Base-by-base conservation (phyloP, 2,329 filamentous ascomycete genomes). In the Lachnellula hyalina region DNA sequence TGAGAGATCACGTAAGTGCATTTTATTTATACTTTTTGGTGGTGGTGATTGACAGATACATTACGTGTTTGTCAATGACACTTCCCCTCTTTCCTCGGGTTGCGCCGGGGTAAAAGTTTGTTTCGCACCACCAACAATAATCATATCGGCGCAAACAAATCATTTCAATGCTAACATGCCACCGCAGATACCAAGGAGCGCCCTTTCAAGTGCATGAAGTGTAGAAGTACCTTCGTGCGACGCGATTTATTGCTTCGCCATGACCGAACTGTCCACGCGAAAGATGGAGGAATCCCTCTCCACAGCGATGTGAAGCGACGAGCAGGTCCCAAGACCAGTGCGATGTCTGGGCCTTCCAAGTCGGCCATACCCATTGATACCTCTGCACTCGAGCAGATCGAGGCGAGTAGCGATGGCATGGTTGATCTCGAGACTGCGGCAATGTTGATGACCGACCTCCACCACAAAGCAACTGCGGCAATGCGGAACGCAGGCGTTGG, bases 171-270 rank as follows among this genome's bases (percentile, higher is more conserved):
- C 47, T 61, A 58, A 61, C 47, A 47, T 41, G 14, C 59, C 59
- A 55, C 48, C 54, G 58, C 73, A 97, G 93, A 97, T 74, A 99
- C 94, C 62, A 99, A 99, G 76, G 94, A 97, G 75, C 87, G 94
- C 61, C 94, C 94, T 38, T 99, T 99, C 82, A 97, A 97, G 74
- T 99, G 94, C 75, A 82, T 90, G 78, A 99, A 99, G 77, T 99
- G 94, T 75, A 84, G 92, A 70, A 96, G 92, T 79, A 99, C 94
- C 59, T 99, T 99, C 72, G 94, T 99, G 67, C 90, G 94, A 72
- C 90, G 94, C 74, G 94, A 99, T 76, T 82, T 99, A 60, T 85
- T 99, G 51, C 85, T 99, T 64, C 89, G 94, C 72, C 94, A 99
- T 77, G 94, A 99, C 74, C 89, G 94, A 68, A 99, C 94, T 62